These are phyloP conservation scores for Conticribra weissflogii DNA, from an alignment of 108 stramenopile genomes.

Conservation along the genomic window DNA sequence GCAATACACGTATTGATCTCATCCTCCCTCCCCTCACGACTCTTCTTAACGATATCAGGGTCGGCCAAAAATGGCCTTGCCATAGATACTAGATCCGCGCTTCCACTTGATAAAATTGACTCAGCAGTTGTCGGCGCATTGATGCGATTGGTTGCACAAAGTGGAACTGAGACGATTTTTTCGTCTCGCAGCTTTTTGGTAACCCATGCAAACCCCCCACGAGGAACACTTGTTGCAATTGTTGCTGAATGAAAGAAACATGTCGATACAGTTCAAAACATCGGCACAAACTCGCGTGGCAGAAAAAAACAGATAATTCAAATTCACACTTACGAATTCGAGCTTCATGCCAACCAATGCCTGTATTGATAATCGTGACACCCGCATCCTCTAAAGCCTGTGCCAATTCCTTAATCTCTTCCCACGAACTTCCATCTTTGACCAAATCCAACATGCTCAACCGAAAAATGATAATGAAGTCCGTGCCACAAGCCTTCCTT, in stretches of 20 bases:
- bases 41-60: constrained; percentile 92
- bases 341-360: constrained; percentile 99
- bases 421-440: constrained; percentile 91
- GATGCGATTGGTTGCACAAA: constrained; percentile 97
- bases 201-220: constrained; percentile 93
- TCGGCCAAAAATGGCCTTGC: constrained; percentile 96
- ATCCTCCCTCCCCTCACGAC: constrained; percentile 64
- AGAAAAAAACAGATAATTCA: neutral
- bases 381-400: constrained; percentile 88
- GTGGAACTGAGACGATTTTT: constrained; percentile 77
- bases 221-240: constrained; percentile 96
- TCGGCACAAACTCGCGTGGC: neutral
- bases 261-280: too few relatives aligned
- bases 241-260: constrained; percentile 63
- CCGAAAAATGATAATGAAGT: constrained; percentile 98
- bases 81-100: constrained; percentile 95
- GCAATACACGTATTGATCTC: constrained; percentile 99
- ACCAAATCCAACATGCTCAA: constrained; percentile 96
- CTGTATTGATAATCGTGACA: constrained; percentile 96
- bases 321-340: constrained; percentile 75
- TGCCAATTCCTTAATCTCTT: constrained; percentile 90
- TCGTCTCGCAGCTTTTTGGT: constrained; percentile 86
- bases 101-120: constrained; percentile 65
- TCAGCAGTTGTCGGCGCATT: constrained; percentile 93
- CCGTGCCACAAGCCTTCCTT: constrained; percentile 79